Evolutionary conservation across 2,329 filamentous ascomycete genomes (phyloP).

Genomic region (Colletotrichum somersetense): DNA sequence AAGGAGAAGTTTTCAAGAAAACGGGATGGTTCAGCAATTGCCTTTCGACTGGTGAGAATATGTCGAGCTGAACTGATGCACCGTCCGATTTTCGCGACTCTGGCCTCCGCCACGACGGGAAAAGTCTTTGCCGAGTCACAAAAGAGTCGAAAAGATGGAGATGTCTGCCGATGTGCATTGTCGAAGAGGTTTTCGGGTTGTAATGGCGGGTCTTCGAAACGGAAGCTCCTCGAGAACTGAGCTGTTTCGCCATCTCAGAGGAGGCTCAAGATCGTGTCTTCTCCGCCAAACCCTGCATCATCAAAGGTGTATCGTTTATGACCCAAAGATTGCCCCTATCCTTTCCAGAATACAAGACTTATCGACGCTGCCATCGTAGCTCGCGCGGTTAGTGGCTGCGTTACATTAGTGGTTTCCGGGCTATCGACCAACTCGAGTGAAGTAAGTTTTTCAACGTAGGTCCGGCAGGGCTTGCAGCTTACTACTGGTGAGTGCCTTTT

Average conservation of each 20-base stretch:
- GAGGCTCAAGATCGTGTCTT: conserved; percentile 21
- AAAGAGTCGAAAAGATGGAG: background rate
- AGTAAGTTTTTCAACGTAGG: conserved; percentile 20
- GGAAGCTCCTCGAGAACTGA: background rate
- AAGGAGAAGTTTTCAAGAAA: too few relatives aligned
- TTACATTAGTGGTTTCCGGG: background rate
- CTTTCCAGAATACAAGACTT: background rate
- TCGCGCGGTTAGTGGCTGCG: background rate
- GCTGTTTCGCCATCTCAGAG: conserved; percentile 17
- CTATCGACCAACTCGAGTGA: background rate
- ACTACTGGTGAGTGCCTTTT: background rate
- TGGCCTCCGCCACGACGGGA: background rate
- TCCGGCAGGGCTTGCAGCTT: background rate
- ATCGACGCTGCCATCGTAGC: too few relatives aligned
- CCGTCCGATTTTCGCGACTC: background rate
- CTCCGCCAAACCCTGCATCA: background rate
- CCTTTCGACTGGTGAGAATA: background rate
- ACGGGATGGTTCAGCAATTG: background rate
- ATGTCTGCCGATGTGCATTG: background rate
- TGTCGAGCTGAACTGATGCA: background rate
- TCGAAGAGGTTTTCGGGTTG: background rate
- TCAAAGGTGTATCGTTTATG: background rate
- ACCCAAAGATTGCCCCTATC: too few relatives aligned
- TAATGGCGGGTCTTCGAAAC: too few relatives aligned
- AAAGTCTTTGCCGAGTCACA: background rate